Evolutionary conservation across 1,284 basidiomycete species (phyloP).

Genomic region (Puccinia novopanici): DNA sequence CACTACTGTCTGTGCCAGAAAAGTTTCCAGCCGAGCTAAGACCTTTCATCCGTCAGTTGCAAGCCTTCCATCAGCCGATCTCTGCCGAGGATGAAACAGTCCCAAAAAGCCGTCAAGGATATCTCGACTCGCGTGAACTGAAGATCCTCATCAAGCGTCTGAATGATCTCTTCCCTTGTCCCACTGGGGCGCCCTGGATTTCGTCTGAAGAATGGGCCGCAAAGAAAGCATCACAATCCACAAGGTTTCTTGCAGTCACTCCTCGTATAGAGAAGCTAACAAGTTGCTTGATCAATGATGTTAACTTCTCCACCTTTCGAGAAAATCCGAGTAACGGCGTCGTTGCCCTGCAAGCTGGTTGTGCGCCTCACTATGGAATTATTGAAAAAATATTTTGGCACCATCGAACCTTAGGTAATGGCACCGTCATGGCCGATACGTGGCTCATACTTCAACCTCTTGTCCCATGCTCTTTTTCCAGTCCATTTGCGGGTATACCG

Average conservation of each 20-base stretch:
- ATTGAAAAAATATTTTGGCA: slow-evolving; percentile 7
- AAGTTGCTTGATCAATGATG: neutral
- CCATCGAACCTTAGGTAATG: neutral
- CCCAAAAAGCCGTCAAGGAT: neutral
- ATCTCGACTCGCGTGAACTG: neutral
- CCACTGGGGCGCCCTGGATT: neutral
- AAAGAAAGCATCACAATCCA: neutral
- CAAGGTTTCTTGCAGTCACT: neutral
- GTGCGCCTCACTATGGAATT: slow-evolving; percentile 19
- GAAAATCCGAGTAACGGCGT: slow-evolving; percentile 23
- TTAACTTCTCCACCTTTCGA: slow-evolving; percentile 10
- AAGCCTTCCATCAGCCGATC: neutral
- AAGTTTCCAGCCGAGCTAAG: slow-evolving; percentile 8
- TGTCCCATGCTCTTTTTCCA: neutral
- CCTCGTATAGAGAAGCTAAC: neutral
- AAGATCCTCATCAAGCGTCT: slow-evolving; percentile 3
- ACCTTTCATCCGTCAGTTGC: slow-evolving; percentile 17
- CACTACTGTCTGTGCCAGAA: slow-evolving; percentile 1
- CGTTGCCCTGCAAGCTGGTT: neutral
- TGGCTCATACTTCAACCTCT: slow-evolving; percentile 25
- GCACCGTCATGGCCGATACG: neutral
- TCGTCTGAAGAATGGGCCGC: neutral
- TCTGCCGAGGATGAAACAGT: neutral
- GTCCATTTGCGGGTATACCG: slow-evolving; percentile 16
- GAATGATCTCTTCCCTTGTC: neutral